Evolutionary conservation across 2,329 filamentous ascomycete genomes (phyloP).

Genomic region (Ascochyta fabae): DNA sequence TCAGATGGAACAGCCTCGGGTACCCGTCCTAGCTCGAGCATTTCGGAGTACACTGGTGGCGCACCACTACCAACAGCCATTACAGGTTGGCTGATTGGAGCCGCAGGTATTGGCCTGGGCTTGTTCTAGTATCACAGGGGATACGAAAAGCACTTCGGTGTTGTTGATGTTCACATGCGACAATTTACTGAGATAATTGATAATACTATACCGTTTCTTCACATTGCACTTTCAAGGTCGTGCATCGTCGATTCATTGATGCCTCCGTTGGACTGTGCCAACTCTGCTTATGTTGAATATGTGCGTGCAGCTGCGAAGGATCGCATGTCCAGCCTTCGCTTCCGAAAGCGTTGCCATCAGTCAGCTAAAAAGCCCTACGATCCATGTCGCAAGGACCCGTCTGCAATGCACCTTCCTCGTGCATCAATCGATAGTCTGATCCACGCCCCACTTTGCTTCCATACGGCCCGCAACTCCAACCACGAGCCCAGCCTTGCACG

Average conservation of each 20-base stretch:
- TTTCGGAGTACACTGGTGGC: constrained; percentile 19
- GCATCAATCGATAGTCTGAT: constrained; percentile 13
- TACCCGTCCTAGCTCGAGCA: constrained; percentile 8
- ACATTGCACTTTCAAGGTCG: no score
- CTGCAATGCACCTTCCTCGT: constrained; percentile 9
- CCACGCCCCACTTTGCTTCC: constrained; percentile 7
- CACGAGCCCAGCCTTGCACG: constrained; percentile 9
- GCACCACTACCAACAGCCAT: constrained; percentile 22
- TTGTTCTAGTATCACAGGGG: constrained; percentile 21
- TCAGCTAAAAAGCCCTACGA: neutral
- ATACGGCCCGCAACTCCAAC: constrained; percentile 8
- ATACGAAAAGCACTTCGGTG: constrained; percentile 1
- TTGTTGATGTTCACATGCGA: neutral
- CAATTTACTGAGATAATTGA: neutral
- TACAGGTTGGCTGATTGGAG: constrained; percentile 30
- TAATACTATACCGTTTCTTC: constrained; percentile 1
- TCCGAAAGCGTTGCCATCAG: neutral
- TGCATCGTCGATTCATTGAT: neutral
- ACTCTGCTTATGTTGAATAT: neutral
- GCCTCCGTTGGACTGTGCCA: neutral
- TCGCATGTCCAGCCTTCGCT: neutral
- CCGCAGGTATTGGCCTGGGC: constrained; percentile 29
- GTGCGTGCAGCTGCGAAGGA: neutral
- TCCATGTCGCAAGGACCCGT: constrained; percentile 1
- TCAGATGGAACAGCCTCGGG: constrained; percentile 12